Evolutionary conservation across 805 yeast species (phyloP).

Genomic region (Saccharomycopsis babjevae): DNA sequence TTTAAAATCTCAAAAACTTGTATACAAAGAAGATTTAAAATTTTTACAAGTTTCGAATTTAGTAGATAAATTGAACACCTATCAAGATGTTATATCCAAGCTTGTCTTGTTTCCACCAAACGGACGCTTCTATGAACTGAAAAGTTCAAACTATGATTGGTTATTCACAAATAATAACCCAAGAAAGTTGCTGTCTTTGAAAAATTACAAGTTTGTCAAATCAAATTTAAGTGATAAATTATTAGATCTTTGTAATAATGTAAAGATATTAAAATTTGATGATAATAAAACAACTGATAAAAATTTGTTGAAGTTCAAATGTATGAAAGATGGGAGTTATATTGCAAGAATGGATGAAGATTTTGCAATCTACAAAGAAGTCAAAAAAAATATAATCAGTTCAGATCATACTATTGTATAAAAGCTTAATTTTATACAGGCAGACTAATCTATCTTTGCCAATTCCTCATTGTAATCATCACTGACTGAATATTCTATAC

Average conservation of each 20-base stretch:
- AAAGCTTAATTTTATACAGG: not conserved
- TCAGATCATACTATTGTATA: not conserved
- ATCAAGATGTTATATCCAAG: not conserved
- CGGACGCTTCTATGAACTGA: not conserved
- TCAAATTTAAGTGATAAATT: not conserved
- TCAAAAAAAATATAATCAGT: not conserved
- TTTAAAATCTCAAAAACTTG: not conserved
- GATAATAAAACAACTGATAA: not conserved
- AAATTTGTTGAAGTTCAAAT: not conserved
- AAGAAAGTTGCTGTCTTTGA: not conserved
- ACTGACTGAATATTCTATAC: constrained; percentile 15
- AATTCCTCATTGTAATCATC: constrained; percentile 9
- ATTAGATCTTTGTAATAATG: not conserved
- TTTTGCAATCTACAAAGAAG: not conserved
- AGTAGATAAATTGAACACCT: not conserved
- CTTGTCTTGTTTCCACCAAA: not conserved
- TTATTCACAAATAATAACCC: not conserved
- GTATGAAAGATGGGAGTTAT: not conserved
- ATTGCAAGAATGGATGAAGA: not conserved
- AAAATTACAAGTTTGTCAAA: not conserved
- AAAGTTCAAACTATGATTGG: not conserved
- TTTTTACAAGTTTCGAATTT: not conserved
- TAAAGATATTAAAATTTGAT: not conserved
- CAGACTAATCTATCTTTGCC: constrained; percentile 5
- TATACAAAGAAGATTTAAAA: not conserved